Evolutionary conservation across 225 moss, liverwort and hornwort species (phyloP), one percentile per base, ranked within the genome.

Genomic region (Asterella californica): DNA sequence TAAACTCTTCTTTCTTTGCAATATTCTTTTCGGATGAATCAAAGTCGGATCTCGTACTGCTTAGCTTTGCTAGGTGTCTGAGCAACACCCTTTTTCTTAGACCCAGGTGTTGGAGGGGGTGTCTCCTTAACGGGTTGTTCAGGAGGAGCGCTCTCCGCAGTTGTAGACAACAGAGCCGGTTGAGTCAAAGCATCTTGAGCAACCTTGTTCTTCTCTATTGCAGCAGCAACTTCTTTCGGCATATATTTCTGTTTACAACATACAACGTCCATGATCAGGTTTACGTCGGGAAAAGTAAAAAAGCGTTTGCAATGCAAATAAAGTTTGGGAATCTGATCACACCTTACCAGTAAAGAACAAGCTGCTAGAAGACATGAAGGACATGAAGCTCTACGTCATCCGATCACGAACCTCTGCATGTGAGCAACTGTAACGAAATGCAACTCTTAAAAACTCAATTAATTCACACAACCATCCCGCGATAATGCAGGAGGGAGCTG

Each of bases 181-280:
- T 70, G 76, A 57, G 60, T 54, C 25, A 71, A 80, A 19, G 71
- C 82, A 25, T 84, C 87, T 76, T 84, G 84, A 63, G 78, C 85
- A 69, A 88, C 91, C 83, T 87, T 96, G 62, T 96, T 96, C 86
- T 92, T 96, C 74, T 92, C 96, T 80, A 96, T 92, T 70, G 96
- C 96, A 70, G 88, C 92, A 17, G 96, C 96, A 62, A 96, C 94
- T 84, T 96, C 96, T 75, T 92, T 94, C 48, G 96, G 96, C 96
- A 96, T 96, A 49, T 96, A 96, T 81, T 96, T 94, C 94, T 96
- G 90, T 64, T 76, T 22, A 48, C 81, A 79, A 55, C 12, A 30
- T 6, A 19, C 52, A 48, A 50, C 11, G 5, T 6, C 11, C 50
- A 34, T 2, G 4, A 45, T 14, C 46, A n/a, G 45, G 45, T 8